Evolutionary conservation across 768 basidiomycete species (phyloP).

Genomic region (Leccinum boreale): DNA sequence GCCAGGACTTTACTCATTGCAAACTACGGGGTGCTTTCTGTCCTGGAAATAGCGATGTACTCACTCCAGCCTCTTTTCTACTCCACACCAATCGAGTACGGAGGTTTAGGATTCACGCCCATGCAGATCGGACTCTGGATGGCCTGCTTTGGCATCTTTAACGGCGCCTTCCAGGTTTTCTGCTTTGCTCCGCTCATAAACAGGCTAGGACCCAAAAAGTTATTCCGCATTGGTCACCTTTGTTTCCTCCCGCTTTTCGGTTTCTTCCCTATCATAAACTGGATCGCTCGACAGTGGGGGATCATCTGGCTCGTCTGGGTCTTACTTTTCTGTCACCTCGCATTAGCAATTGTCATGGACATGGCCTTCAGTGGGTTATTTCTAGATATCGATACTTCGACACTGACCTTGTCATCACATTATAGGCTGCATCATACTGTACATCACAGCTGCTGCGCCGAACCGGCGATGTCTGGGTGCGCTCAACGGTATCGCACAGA

Average conservation of each 20-base stretch:
- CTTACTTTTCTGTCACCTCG: constrained; percentile 24
- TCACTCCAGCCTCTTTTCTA: constrained; percentile 40
- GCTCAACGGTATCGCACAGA: constrained; percentile 51
- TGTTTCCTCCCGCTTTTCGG: constrained; percentile 31
- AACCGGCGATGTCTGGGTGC: constrained; percentile 64
- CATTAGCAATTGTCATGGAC: constrained; percentile 19
- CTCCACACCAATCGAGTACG: constrained; percentile 33
- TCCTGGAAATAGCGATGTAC: constrained; percentile 32
- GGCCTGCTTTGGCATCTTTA: constrained; percentile 32
- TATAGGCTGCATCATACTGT: constrained; percentile 66
- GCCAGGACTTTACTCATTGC: constrained; percentile 31
- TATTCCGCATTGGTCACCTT: constrained; percentile 27
- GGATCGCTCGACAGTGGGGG: constrained; percentile 23
- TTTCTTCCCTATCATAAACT: constrained; percentile 31
- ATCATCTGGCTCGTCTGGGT: constrained; percentile 27
- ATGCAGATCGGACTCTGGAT: constrained; percentile 36
- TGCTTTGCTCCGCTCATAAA: constrained; percentile 32
- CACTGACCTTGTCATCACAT: neutral
- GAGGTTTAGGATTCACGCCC: constrained; percentile 37
- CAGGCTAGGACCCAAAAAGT: constrained; percentile 29
- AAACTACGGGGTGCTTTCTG: constrained; percentile 38
- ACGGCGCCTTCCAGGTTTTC: constrained; percentile 32
- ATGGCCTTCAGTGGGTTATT: constrained; percentile 32
- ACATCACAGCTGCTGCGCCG: constrained; percentile 62
- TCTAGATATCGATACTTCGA: neutral